Percentiles rank a stretch among this genome's conserved stretches.
phyloP scores from a whole-genome alignment of 345 rosid species.

The Odontarrhena argentea region DNA sequence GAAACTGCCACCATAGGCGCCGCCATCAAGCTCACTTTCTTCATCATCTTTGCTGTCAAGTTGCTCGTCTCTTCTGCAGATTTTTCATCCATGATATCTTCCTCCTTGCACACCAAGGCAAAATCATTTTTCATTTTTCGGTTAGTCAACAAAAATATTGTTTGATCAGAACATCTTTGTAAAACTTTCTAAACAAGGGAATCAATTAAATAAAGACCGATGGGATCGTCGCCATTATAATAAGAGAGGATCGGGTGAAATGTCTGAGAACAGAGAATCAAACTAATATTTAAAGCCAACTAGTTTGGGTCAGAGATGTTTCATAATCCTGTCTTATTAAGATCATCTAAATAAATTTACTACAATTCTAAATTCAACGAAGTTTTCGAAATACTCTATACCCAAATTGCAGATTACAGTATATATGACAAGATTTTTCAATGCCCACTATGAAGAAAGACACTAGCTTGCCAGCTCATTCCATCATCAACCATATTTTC shows the following conservation, averaged over 20 bases:
- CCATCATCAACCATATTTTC: too few species aligned
- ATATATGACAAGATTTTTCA: too few species aligned
- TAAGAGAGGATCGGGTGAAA: neutral
- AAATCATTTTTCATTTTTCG: constrained; percentile 1
- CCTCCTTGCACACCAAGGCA: constrained; percentile 7
- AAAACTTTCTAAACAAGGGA: neutral
- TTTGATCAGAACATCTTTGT: neutral
- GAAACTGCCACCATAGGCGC: constrained; percentile 21
- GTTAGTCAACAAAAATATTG: neutral
- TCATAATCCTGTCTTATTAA: neutral
- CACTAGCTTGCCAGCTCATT: too few species aligned
- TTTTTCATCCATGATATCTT: neutral
- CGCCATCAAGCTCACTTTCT: constrained; percentile 22
- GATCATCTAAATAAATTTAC: too few species aligned
- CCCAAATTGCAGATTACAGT: too few species aligned
- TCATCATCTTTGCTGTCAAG: neutral
- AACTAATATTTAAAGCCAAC: neutral
- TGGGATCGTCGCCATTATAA: neutral
- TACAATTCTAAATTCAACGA: too few species aligned
- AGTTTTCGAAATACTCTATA: too few species aligned
- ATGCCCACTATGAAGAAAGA: too few species aligned
- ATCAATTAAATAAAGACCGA: neutral
- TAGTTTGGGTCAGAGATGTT: neutral
- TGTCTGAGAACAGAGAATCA: neutral
- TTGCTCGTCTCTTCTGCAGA: neutral